A percentile compares a stretch with the other conserved stretches of the same genome.
phyloP scores from a whole-genome alignment of 106 monocot genomes.

The Dendrobium chrysotoxum region DNA sequence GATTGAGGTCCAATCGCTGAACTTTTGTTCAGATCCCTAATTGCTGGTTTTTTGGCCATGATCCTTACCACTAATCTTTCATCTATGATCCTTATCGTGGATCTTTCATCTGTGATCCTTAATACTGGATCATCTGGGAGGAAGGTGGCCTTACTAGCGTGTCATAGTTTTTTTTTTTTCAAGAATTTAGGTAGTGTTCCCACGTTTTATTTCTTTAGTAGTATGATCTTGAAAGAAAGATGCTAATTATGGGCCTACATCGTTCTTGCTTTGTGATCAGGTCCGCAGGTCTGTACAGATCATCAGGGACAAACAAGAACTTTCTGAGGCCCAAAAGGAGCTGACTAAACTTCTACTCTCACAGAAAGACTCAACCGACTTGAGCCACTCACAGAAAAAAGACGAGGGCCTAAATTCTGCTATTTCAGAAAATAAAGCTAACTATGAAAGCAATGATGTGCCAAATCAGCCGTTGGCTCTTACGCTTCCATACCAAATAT shows the following conservation, averaged over 20 bases:
- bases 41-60: no score
- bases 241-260: neutral
- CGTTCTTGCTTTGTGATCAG: constrained; percentile 22
- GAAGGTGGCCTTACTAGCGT: no score
- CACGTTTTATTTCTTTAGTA: neutral
- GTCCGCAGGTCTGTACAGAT: constrained; percentile 91
- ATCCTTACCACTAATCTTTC: no score
- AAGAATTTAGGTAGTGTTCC: no score
- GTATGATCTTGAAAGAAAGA: neutral
- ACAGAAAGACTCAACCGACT: constrained; percentile 39
- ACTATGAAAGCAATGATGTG: constrained; percentile 27
- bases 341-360: constrained; percentile 62
- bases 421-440: constrained; percentile 36
- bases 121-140: no score
- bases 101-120: no score
- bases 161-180: no score
- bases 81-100: no score
- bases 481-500: constrained; percentile 37
- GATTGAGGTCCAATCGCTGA: no score
- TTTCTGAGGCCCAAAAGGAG: constrained; percentile 81
- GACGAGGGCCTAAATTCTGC: constrained; percentile 22
- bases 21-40: no score
- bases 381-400: constrained; percentile 17
- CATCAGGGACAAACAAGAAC: constrained; percentile 86
- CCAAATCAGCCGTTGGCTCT: constrained; percentile 64